A percentile compares a stretch with the other conserved stretches of the same genome.
These are phyloP conservation scores for Sparassis latifolia DNA, from an alignment of 1,284 basidiomycete genomes.

Conservation along the genomic window DNA sequence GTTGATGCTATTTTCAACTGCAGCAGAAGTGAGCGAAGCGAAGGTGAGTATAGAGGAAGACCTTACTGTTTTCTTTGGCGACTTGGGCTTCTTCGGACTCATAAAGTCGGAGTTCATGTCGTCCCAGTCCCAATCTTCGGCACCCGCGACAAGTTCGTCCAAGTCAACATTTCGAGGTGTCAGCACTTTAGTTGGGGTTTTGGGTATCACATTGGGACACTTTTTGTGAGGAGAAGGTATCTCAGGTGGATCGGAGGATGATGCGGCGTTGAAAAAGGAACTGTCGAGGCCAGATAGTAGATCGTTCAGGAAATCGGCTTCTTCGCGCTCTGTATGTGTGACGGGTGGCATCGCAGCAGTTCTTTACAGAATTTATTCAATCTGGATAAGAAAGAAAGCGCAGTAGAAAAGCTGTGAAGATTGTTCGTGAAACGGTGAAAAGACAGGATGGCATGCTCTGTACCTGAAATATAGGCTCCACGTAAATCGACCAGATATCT, in stretches of 20 bases:
- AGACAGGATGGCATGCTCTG: neutral
- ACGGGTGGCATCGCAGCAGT: constrained; percentile 13
- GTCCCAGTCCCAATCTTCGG: constrained; percentile 46
- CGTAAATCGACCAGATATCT: neutral
- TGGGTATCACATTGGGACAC: neutral
- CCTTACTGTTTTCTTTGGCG: constrained; percentile 8
- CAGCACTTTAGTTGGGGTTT: neutral
- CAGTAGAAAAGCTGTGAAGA: neutral
- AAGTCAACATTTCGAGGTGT: constrained; percentile 20
- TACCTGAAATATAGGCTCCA: neutral
- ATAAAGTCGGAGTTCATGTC: constrained; percentile 37
- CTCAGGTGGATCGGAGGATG: constrained; percentile 4
- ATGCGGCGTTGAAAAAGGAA: constrained; percentile 31
- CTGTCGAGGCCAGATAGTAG: constrained; percentile 40
- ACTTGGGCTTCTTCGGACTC: constrained; percentile 25
- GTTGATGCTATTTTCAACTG: constrained; percentile 13
- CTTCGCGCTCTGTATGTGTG: constrained; percentile 26
- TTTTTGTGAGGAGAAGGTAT: constrained; percentile 7
- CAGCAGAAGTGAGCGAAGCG: neutral
- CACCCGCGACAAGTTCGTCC: constrained; percentile 33
- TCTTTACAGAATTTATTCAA: neutral
- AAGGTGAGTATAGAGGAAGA: neutral
- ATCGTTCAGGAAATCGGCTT: constrained; percentile 40
- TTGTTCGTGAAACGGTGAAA: neutral
- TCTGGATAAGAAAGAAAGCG: neutral